Base-by-base conservation (phyloP, 2,329 filamentous ascomycete genomes). In the Calonectria pteridis region DNA sequence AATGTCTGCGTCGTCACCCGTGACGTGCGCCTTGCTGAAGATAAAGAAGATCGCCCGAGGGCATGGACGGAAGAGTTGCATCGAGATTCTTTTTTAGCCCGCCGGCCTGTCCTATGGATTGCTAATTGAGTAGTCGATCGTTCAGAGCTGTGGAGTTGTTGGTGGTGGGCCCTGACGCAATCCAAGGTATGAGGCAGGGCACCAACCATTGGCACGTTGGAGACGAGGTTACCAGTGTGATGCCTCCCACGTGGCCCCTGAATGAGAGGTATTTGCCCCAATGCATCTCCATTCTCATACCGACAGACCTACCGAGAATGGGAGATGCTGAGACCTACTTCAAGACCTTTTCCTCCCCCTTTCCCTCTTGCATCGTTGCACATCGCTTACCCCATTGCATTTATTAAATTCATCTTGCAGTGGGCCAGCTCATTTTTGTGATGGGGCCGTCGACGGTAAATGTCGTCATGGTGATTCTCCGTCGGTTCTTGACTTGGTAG, bases 201-300 rank as follows among this genome's bases (percentile, higher is more conserved):
- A 46, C 67, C 40, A 65, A 23, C 68, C n/a, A 78, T 77, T 79
- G 69, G 75, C 58, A 78, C 71, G 58, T 68, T 26, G 23, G 63
- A 49, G 31, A 64, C 33, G 31, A 55, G 33, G 40, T 28, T 14
- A 28, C 20, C 28, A n/a, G 18, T 50, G 67, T 50, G 67, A 50
- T 63, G 37, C 50, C 37, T 72, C 70, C 70, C 70, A 72, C 70
- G 70, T 72, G 70, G 70, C 58, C 70, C 37, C 49, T 68, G 64
- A 40, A 18, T 10, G 35, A 65, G 58, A 58, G 55, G 70, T 29
- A 67, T 72, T 67, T 53, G 33, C 11, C 53, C 28, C 40, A 31
- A 49, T 37, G 35, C 55, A 46, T 69, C 43, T 46, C 43, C n/a
- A 66, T 49, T 13, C n/a, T 35, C 49, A 59, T 37, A 37, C 37